These are phyloP conservation scores for Amaranthus palmeri DNA, from an alignment of 148 eudicot species.

Conservation along the genomic window DNA sequence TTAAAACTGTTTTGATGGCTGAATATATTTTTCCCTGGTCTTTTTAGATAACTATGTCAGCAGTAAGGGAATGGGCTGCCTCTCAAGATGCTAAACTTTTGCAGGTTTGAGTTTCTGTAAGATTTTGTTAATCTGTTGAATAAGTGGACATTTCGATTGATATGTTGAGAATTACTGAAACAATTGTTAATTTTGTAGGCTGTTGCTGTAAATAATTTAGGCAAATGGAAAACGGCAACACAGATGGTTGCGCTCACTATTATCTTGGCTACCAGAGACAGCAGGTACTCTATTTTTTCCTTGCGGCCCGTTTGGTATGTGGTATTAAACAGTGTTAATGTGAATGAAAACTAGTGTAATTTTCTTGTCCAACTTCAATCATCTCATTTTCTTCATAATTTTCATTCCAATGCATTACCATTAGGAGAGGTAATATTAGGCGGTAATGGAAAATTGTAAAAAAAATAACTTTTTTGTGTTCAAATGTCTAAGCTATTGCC, in stretches of 20 bases:
- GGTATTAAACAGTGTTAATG: background rate
- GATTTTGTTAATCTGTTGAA: constrained; percentile 10
- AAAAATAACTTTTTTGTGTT: background rate
- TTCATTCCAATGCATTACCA: background rate
- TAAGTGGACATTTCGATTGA: background rate
- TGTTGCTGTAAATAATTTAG: constrained; percentile 94
- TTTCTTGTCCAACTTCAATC: background rate
- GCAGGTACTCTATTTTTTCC: constrained; percentile 45
- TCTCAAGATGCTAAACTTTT: constrained; percentile 67
- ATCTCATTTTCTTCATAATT: background rate
- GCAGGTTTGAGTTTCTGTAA: constrained; percentile 45
- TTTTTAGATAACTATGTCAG: constrained; percentile 91
- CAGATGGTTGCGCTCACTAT: constrained; percentile 91
- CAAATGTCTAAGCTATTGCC: background rate
- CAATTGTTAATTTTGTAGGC: constrained; percentile 47
- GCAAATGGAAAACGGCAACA: constrained; percentile 99
- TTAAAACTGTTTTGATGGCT: background rate
- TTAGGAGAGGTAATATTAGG: background rate
- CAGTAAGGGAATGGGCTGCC: constrained; percentile 99
- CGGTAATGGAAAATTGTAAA: too few species aligned
- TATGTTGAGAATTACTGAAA: constrained; percentile 15
- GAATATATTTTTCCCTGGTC: background rate
- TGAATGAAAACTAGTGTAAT: too few species aligned
- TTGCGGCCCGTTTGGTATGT: background rate
- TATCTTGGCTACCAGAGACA: constrained; percentile 76